A percentile compares a stretch with the other conserved stretches of the same genome.
Conservation (phyloP, 352 stramenopile species). For the Phytophthora hibernalis region DNA sequence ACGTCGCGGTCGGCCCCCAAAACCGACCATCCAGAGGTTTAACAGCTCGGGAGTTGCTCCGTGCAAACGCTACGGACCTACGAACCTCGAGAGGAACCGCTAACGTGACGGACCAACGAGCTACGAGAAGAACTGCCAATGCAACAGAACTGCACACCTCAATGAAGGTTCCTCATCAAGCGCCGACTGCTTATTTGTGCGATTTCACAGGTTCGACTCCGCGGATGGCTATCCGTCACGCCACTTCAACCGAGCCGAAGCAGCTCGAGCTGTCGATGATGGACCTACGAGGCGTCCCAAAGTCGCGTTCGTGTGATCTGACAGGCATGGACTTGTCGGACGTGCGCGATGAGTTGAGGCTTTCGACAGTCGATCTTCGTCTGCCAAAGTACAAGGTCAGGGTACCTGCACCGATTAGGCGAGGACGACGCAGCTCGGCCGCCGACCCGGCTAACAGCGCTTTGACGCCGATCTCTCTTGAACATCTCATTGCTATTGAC, state of each 20-base stretch:
- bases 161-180: not conserved
- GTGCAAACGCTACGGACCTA: constrained; percentile 11
- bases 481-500: constrained; percentile 27
- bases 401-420: constrained; percentile 9
- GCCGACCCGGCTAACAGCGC: constrained; percentile 16
- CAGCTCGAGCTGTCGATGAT: constrained; percentile 13
- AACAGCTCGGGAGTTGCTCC: constrained; percentile 21
- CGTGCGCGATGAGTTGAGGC: constrained; percentile 7
- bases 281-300: constrained; percentile 6
- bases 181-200: constrained; percentile 13
- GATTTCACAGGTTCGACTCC: constrained; percentile 20
- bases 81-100: not conserved
- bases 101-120: constrained; percentile 18
- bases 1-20: constrained; percentile 11
- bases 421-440: constrained; percentile 15
- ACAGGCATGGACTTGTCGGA: constrained; percentile 21
- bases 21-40: constrained; percentile 1
- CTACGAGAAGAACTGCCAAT: constrained; percentile 9
- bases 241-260: constrained; percentile 11
- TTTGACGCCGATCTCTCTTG: constrained; percentile 25
- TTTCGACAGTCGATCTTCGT: constrained; percentile 27
- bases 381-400: constrained; percentile 30
- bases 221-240: constrained; percentile 6
- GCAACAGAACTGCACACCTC: constrained; percentile 15
- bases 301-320: constrained; percentile 18